Percentiles rank a stretch among this genome's conserved stretches.
Conservation (phyloP, 371 early-diverging fungal species). For the Polyrhizophydium stewartii region DNA sequence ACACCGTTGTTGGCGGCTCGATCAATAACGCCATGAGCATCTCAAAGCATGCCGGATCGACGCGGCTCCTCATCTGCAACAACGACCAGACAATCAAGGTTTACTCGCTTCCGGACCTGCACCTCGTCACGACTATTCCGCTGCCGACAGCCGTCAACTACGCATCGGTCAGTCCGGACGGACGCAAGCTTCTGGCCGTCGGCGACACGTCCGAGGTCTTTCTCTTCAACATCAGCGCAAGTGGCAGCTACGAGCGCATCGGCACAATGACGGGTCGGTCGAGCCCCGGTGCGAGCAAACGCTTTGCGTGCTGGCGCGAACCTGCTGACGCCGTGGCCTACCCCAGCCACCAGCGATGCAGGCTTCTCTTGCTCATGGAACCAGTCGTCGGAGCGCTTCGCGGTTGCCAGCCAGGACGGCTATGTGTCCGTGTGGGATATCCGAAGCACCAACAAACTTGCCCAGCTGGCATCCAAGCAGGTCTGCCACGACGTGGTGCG, state of each 20-base stretch:
- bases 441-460: conserved; percentile 53
- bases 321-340: not conserved
- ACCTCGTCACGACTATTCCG: conserved; percentile 62
- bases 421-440: conserved; percentile 75
- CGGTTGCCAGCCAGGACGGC: conserved; percentile 80
- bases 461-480: conserved; percentile 55
- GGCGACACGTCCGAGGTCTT: conserved; percentile 84
- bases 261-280: conserved; percentile 55
- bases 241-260: conserved; percentile 59
- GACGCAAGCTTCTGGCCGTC: conserved; percentile 73
- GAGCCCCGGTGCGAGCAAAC: not conserved
- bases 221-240: conserved; percentile 62
- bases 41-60: conserved; percentile 56
- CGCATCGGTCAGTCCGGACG: conserved; percentile 80
- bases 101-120: conserved; percentile 67
- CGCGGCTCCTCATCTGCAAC: conserved; percentile 79
- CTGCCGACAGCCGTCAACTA: conserved; percentile 83
- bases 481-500: conserved; percentile 14
- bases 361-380: conserved; percentile 84
- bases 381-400: conserved; percentile 64
- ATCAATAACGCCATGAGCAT: conserved; percentile 91
- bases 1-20: conserved; percentile 73
- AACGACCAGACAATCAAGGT: conserved; percentile 93
- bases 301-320: not conserved
- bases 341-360: conserved; percentile 45